Evolutionary conservation across 2,329 filamentous ascomycete species (phyloP), one percentile per base, ranked within the genome.

Genomic region (Scortechinia acanthostroma): DNA sequence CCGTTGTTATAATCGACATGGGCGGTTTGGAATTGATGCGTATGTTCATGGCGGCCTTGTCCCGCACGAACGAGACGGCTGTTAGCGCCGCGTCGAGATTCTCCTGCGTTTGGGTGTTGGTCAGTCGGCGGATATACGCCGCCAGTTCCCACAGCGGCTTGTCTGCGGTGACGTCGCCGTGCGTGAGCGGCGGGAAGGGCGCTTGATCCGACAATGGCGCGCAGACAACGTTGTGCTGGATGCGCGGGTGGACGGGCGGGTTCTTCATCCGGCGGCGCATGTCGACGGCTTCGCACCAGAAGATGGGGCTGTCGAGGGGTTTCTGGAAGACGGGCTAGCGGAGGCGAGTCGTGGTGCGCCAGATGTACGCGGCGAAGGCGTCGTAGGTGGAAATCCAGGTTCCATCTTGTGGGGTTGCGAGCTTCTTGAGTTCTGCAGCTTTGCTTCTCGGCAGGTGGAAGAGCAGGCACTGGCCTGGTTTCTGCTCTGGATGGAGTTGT

Each of bases 321-420:
- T 57, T 49, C 0, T 63, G 56, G 49, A 62, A 68, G 1, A 64
- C 21, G 0, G 55, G 53, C 0, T 58, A 58, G 6, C 66, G 59
- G 3, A 64, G 52, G 2, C 58, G 55, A 2, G 63, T 57, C 0
- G 69, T 46, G 3, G 53, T 53, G 2, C 67, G 64, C 65, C 67
- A 70, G 5, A 71, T 56, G 33, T 64, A 62, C 6, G 68, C 66
- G 1, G 58, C 56, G 46, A 64, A 60, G n/a, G 66, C 66, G 43
- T 71, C 69, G 48, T 70, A 71, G 2, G 64, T 71, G 3, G 68
- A 71, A 23, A 72, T 59, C 65, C 67, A 69, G 10, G 54, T 53
- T 4, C 58, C 61, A 16, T 63, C 60, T 0, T 52, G 43, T 0
- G 64, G 61, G 1, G 43, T 52, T 0, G 65, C 65, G 1, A 61